These are phyloP conservation scores for Senna siamea DNA, from an alignment of 306 rosid species.

Conservation along the genomic window DNA sequence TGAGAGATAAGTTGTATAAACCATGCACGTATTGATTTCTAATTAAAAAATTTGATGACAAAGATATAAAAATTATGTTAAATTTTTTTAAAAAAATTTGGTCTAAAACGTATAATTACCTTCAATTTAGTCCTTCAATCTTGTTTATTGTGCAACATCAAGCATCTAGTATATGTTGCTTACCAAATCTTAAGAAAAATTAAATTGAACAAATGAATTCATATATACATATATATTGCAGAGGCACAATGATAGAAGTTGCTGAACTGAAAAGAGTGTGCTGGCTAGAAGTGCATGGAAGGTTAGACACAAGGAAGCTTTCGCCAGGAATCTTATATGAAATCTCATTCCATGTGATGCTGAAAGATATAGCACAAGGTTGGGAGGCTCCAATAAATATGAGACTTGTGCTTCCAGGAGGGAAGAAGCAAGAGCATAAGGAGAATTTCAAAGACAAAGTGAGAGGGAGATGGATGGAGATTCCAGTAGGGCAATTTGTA, in stretches of 20 bases:
- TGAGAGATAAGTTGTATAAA: too few relatives aligned
- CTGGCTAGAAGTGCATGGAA: conserved; percentile 75
- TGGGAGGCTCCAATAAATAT: conserved; percentile 75
- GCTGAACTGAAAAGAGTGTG: conserved; percentile 67
- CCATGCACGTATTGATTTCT: too few relatives aligned
- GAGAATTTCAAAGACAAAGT: conserved; percentile 43
- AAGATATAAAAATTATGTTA: too few relatives aligned
- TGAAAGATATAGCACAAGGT: conserved; percentile 53
- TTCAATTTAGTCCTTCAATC: too few relatives aligned
- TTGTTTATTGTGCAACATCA: too few relatives aligned
- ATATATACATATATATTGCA: too few relatives aligned
- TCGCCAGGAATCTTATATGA: conserved; percentile 58
- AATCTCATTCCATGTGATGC: conserved; percentile 57
- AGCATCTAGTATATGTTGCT: too few relatives aligned
- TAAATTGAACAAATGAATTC: too few relatives aligned
- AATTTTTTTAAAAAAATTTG: too few relatives aligned
- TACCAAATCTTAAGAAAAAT: too few relatives aligned
- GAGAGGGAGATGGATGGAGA: conserved; percentile 56
- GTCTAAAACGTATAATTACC: too few relatives aligned
- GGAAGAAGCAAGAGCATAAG: conserved; percentile 44
- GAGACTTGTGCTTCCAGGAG: conserved; percentile 59
- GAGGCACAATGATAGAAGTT: conserved; percentile 45
- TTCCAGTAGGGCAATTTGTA: conserved; percentile 58
- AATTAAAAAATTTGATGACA: too few relatives aligned
- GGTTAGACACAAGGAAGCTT: conserved; percentile 59